A percentile compares a stretch with the other conserved stretches of the same genome.
phyloP scores from a whole-genome alignment of 2,329 filamentous ascomycete genomes.

The Phaeosphaeria sp. region DNA sequence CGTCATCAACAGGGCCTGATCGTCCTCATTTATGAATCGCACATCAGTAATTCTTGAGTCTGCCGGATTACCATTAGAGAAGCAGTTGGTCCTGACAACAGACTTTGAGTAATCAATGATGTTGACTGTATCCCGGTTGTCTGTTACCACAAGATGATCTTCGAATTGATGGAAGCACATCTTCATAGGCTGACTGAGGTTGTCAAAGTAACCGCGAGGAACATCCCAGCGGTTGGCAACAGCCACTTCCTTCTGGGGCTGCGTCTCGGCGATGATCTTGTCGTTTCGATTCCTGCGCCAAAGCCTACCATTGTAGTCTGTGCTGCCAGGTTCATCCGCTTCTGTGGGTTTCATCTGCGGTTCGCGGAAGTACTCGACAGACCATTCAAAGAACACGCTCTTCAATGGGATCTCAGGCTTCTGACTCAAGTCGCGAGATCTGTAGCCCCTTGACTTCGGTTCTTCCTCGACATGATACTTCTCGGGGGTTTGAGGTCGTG shows the following conservation, averaged over 20 bases:
- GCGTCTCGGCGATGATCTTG: slow-evolving; percentile 86
- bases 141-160: slow-evolving; percentile 90
- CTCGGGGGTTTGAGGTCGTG: slow-evolving; percentile 69
- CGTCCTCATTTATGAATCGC: slow-evolving; percentile 98
- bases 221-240: slow-evolving; percentile 87
- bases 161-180: slow-evolving; percentile 99
- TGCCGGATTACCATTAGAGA: slow-evolving; percentile 91
- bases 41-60: slow-evolving; percentile 94
- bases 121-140: slow-evolving; percentile 86
- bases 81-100: slow-evolving; percentile 78
- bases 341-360: slow-evolving; percentile 98
- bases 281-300: slow-evolving; percentile 95
- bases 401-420: slow-evolving; percentile 73
- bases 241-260: slow-evolving; percentile 89
- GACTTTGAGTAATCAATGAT: slow-evolving; percentile 76
- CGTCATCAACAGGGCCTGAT: slow-evolving; percentile 92
- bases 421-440: slow-evolving; percentile 65
- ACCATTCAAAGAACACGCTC: slow-evolving; percentile 92
- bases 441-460: slow-evolving; percentile 79
- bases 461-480: slow-evolving; percentile 73
- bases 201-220: slow-evolving; percentile 82
- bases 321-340: slow-evolving; percentile 93
- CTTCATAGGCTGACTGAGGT: slow-evolving; percentile 85
- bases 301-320: slow-evolving; percentile 92
- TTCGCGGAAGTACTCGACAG: slow-evolving; percentile 94